Percentiles rank a stretch among this genome's conserved stretches.
These are phyloP conservation scores for Fusarium sp. DNA, from an alignment of 2,329 filamentous ascomycete genomes.

Conservation along the genomic window DNA sequence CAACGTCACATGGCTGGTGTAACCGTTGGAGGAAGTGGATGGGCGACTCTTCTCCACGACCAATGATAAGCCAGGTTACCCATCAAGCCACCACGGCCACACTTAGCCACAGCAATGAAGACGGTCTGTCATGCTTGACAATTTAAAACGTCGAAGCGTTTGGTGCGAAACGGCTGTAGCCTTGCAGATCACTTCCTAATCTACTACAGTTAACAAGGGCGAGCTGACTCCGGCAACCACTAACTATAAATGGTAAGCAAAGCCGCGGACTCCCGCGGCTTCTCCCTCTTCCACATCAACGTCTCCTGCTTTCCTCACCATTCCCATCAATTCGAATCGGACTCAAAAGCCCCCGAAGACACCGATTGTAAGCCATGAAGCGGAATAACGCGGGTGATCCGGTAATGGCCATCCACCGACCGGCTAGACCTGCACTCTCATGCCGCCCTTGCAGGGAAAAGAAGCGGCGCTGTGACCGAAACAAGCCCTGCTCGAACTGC, in stretches of 20 bases:
- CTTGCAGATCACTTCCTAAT: not conserved
- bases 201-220: too few species aligned
- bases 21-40: too few species aligned
- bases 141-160: not conserved
- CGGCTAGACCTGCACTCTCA: not conserved
- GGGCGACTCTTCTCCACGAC: too few species aligned
- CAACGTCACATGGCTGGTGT: too few species aligned
- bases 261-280: not conserved
- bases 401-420: not conserved
- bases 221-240: not conserved
- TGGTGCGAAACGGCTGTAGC: not conserved
- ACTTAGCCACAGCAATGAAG: too few species aligned
- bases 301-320: not conserved
- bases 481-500: not conserved
- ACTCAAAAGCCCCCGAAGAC: not conserved
- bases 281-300: not conserved
- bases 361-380: not conserved
- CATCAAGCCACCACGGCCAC: too few species aligned
- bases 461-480: constrained; percentile 1
- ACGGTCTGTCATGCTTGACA: not conserved
- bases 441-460: constrained; percentile 1
- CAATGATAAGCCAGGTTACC: too few species aligned
- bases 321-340: not conserved
- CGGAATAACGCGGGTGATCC: not conserved
- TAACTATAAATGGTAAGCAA: not conserved